Evolutionary conservation across 306 rosid species (phyloP).

Genomic region (Cotoneaster glaucophyllus): DNA sequence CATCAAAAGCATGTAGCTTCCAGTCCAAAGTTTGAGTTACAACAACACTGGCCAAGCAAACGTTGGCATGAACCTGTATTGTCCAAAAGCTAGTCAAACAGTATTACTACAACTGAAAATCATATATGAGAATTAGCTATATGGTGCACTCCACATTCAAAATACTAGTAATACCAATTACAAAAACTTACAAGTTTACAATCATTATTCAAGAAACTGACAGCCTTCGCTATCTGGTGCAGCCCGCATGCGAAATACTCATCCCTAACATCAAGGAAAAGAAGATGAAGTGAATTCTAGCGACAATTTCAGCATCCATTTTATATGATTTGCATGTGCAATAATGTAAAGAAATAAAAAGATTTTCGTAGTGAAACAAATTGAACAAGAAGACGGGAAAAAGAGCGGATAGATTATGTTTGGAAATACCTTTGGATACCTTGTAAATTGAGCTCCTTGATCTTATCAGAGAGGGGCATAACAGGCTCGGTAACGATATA

Average conservation of each 20-base stretch:
- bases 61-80: conserved; percentile 86
- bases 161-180: neutral
- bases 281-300: neutral
- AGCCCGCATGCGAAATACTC: conserved; percentile 98
- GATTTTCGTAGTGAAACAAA: neutral
- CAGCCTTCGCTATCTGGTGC: conserved; percentile 88
- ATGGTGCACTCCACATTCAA: neutral
- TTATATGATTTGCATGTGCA: neutral
- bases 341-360: neutral
- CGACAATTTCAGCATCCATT: neutral
- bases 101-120: neutral
- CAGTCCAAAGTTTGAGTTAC: conserved; percentile 96
- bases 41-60: conserved; percentile 91
- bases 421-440: conserved; percentile 72
- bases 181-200: conserved; percentile 81
- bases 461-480: conserved; percentile 77
- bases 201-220: conserved; percentile 96
- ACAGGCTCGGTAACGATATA: conserved; percentile 97
- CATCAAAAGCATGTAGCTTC: conserved; percentile 98
- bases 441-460: conserved; percentile 76
- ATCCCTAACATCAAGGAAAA: conserved; percentile 52
- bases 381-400: neutral
- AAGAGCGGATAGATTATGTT: neutral
- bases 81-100: conserved; percentile 21
- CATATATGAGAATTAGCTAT: neutral